phyloP scores from a whole-genome alignment of 257 asterid species.

The Plantago elongata region DNA sequence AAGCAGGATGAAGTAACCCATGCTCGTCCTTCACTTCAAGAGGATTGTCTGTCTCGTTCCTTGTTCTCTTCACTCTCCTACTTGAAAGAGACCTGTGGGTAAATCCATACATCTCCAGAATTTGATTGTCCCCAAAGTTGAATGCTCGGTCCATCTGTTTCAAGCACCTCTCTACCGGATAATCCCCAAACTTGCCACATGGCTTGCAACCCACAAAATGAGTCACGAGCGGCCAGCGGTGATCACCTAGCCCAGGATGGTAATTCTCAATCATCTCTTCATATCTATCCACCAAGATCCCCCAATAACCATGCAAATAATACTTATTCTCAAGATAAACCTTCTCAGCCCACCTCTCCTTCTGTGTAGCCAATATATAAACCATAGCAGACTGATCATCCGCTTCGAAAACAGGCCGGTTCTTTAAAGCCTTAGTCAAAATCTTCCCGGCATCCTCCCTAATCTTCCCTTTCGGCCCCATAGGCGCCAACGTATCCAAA shows the following conservation, averaged over 20 bases:
- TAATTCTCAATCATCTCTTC: slow-evolving; percentile 93
- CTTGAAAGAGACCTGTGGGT: slow-evolving; percentile 58
- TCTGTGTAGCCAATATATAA: slow-evolving; percentile 69
- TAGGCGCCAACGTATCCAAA: slow-evolving; percentile 85
- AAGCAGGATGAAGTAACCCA: slow-evolving; percentile 74
- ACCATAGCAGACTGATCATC: slow-evolving; percentile 99
- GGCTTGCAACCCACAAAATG: slow-evolving; percentile 99
- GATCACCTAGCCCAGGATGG: slow-evolving; percentile 89
- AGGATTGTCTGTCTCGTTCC: slow-evolving; percentile 75
- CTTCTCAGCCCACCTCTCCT: slow-evolving; percentile 71
- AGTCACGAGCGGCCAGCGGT: slow-evolving; percentile 94
- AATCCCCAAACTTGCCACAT: slow-evolving; percentile 87
- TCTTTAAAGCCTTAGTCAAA: slow-evolving; percentile 60
- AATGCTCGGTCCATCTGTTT: slow-evolving; percentile 92
- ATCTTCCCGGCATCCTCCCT: slow-evolving; percentile 82
- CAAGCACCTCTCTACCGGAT: slow-evolving; percentile 85
- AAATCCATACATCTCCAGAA: slow-evolving; percentile 82
- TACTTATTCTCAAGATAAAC: slow-evolving; percentile 74
- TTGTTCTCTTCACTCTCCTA: slow-evolving; percentile 55
- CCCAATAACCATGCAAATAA: slow-evolving; percentile 92
- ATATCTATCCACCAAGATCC: slow-evolving; percentile 71
- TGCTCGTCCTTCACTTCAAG: slow-evolving; percentile 54
- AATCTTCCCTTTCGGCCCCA: slow-evolving; percentile 86
- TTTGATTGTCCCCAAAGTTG: slow-evolving; percentile 79
- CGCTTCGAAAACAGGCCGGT: slow-evolving; percentile 83